Base-by-base conservation (phyloP, 1,139 yeast genomes). In the Nakaseomyces bracarensis region DNA sequence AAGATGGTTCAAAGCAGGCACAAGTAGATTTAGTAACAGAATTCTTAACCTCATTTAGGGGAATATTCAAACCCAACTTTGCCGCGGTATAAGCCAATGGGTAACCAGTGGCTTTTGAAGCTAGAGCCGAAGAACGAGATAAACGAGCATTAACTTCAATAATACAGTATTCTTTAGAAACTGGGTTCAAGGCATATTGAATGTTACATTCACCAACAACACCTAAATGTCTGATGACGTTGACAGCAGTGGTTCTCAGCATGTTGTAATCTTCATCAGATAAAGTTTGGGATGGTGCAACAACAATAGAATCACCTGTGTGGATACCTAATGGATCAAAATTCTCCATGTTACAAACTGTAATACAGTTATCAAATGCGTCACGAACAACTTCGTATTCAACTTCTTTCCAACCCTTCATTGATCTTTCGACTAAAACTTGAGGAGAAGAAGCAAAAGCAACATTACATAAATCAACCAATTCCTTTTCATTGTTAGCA, bases 161-260 rank as follows among this genome's bases (percentile, higher is more conserved):
- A 54, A 91, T 86, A 69, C 98, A 84, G 70, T 89, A 91, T 64
- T 91, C 98, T 67, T 84, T 82, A 49, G 93, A 82, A 68, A 78
- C 77, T 53, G 98, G 97, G 64, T 91, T 86, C 65, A 91, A 75
- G 45, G 98, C 97, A 64, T 91, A 91, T 67, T 91, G 98, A 60
- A 91, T 86, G 72, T 91, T 91, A 76, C 98, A 91, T 71, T 91
- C 98, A 75, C 98, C 98, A 60, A 91, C 97, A 64, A 91, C 98
- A 58, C 98, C 98, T 61, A 91, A 74, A 61, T 91, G 98, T 69
- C 98, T 83, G 54, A 91, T 91, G 53, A 91, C 95, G 55, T 91
- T 91, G 54, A 91, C 94, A 41, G 98, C 98, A 44, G 98, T 86
- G 37, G 97, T 85, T 71, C 98, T 81, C 62, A 91, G 75, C 98